phyloP scores from a whole-genome alignment of 805 yeast genomes.

The Hanseniaspora thailandica region DNA sequence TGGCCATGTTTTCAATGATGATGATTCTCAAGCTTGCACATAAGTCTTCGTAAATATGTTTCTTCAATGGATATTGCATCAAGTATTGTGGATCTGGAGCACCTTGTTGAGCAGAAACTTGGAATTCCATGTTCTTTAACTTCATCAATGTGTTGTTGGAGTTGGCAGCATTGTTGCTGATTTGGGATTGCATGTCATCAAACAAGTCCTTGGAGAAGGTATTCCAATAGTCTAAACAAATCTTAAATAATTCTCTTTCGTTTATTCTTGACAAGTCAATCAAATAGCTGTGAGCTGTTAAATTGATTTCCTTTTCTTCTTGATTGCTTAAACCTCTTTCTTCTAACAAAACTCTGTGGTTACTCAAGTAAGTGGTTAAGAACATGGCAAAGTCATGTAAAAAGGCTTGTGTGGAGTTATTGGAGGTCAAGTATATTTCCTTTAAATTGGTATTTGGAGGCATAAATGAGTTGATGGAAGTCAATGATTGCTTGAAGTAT shows the following conservation, averaged over 20 bases:
- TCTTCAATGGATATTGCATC: constrained; percentile 71
- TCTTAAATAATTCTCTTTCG: constrained; percentile 91
- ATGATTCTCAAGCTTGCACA: constrained; percentile 77
- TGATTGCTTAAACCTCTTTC: constrained; percentile 32
- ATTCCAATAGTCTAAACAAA: constrained; percentile 91
- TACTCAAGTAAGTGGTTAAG: constrained; percentile 68
- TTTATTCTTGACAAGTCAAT: constrained; percentile 79
- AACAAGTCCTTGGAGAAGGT: constrained; percentile 71
- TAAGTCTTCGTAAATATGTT: constrained; percentile 67
- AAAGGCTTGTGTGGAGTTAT: constrained; percentile 79
- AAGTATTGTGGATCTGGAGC: constrained; percentile 76
- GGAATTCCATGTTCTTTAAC: constrained; percentile 35
- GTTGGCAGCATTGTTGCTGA: constrained; percentile 44
- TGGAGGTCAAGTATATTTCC: constrained; percentile 60
- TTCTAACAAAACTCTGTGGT: constrained; percentile 60
- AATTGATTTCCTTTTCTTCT: constrained; percentile 31
- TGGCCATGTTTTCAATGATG: constrained; percentile 94
- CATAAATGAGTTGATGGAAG: constrained; percentile 48
- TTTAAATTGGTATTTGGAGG: constrained; percentile 66
- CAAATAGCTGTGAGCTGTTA: constrained; percentile 67
- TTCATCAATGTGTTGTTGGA: constrained; percentile 56
- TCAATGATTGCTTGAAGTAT: constrained; percentile 64
- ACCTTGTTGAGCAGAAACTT: constrained; percentile 47
- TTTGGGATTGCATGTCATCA: constrained; percentile 73
- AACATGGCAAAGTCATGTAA: constrained; percentile 92